Base-by-base conservation (phyloP, 2,329 filamentous ascomycete genomes). In the Alternaria triticina region DNA sequence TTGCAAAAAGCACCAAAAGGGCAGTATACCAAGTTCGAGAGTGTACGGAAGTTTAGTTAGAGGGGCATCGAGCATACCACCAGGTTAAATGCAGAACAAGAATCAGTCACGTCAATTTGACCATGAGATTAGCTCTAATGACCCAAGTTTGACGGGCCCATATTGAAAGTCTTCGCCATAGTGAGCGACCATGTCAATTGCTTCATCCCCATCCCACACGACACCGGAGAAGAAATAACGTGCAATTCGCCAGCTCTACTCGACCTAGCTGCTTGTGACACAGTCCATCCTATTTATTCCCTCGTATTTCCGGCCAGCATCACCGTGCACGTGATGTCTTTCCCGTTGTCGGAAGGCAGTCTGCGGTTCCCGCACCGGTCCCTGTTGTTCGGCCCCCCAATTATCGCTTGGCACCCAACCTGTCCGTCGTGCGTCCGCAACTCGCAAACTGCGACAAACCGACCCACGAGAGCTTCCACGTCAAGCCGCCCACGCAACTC, bases 291-390 rank as follows among this genome's bases (percentile, higher is more conserved):
- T 36, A n/a, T 36, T 36, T 36, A 17, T 46, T 47, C 28, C 45
- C 46, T 50, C 25, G 46, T 36, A 47, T 54, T 50, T 55, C 33
- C 36, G 36, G 33, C 44, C 33, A 10, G 27, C 36, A 45, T 55
- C 23, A 36, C 9, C 9, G 17, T 40, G 49, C 67, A 68, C 63
- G 67, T 70, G 63, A 66, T 56, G 12, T 17, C 15, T 43, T 61
- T 64, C 65, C 62, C 61, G 55, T 58, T 56, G 44, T 47, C 36
- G 61, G 49, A 57, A 44, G n/a, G 44, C 33, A 36, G 44, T 28
- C 13, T 25, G 46, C 54, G 36, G 64, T 59, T 60, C 51, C 33
- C 36, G 36, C 36, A 40, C 36, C 59, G 46, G 59, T 36, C 33
- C 49, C 59, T 49, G 52, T 33, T 45, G 59, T 28, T 59, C 60